These are phyloP conservation scores for Alternaria incomplexa DNA, from an alignment of 2,329 filamentous ascomycete species.

Conservation along the genomic window DNA sequence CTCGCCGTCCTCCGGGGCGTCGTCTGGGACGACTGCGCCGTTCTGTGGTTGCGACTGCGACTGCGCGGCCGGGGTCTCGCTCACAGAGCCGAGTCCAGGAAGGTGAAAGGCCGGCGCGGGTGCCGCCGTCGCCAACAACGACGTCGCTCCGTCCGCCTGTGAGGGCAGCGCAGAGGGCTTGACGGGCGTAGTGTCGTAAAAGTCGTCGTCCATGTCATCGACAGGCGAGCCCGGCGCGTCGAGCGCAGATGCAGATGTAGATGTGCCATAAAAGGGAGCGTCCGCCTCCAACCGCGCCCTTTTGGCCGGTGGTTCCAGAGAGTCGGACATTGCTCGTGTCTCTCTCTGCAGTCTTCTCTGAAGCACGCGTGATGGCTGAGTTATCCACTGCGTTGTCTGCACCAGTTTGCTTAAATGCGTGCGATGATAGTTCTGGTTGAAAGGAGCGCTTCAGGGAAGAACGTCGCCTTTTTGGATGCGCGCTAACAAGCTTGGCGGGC, in stretches of 20 bases:
- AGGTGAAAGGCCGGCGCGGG: slow-evolving; percentile 37
- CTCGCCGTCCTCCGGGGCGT: slow-evolving; percentile 42
- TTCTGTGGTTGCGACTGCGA: slow-evolving; percentile 23
- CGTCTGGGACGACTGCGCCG: slow-evolving; percentile 24
- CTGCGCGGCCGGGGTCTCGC: slow-evolving; percentile 28
- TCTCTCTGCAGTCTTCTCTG: slow-evolving; percentile 31
- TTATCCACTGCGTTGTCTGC: slow-evolving; percentile 36
- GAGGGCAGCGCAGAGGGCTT: slow-evolving; percentile 30
- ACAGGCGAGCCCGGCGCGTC: slow-evolving; percentile 48
- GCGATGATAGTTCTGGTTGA: slow-evolving; percentile 30
- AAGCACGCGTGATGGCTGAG: slow-evolving; percentile 34
- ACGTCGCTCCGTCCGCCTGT: slow-evolving; percentile 19
- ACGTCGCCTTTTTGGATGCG: slow-evolving; percentile 38
- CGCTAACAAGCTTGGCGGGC: slow-evolving; percentile 27
- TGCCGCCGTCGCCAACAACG: slow-evolving; percentile 29
- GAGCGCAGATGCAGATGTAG: slow-evolving; percentile 33
- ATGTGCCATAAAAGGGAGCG: slow-evolving; percentile 42
- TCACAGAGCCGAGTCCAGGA: slow-evolving; percentile 45
- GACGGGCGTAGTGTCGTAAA: slow-evolving; percentile 45
- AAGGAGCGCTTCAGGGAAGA: slow-evolving; percentile 14
- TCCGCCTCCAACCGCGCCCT: slow-evolving; percentile 49
- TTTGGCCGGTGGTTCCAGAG: slow-evolving; percentile 50
- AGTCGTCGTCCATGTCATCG: slow-evolving; percentile 50
- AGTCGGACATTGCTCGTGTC: slow-evolving; percentile 41
- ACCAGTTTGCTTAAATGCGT: slow-evolving; percentile 34